phyloP scores from a whole-genome alignment of 345 rosid genomes.

The Murraya paniculata region DNA sequence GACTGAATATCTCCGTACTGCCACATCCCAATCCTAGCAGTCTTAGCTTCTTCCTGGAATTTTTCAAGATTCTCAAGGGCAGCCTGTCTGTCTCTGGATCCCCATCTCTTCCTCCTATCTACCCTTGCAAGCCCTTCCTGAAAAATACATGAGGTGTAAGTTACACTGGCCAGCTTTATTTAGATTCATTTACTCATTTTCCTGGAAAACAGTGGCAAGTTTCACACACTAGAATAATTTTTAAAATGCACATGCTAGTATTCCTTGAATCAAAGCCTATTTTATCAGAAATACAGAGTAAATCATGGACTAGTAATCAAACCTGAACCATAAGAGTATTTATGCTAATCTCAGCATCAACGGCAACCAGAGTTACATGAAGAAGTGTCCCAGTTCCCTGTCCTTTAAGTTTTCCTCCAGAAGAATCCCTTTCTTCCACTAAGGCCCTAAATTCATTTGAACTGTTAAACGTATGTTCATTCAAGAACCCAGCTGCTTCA shows the following conservation, averaged over 20 bases:
- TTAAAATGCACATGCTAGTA: not conserved
- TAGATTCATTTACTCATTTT: not conserved
- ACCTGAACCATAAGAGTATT: conserved; percentile 94
- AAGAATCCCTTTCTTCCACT: conserved; percentile 80
- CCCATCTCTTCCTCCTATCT: conserved; percentile 86
- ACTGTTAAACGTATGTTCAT: conserved; percentile 53
- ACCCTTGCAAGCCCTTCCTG: conserved; percentile 95
- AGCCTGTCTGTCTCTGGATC: conserved; percentile 56
- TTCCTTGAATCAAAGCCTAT: not conserved
- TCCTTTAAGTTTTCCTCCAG: conserved; percentile 90
- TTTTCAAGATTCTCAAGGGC: conserved; percentile 72
- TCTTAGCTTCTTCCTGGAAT: conserved; percentile 78
- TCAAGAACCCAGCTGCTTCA: conserved; percentile 82
- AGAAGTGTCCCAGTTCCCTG: conserved; percentile 88
- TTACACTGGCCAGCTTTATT: no score
- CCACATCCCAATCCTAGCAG: conserved; percentile 78
- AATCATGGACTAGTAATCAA: not conserved
- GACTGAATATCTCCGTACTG: conserved; percentile 88
- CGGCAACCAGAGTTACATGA: conserved; percentile 64
- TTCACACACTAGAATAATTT: not conserved
- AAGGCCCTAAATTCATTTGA: conserved; percentile 71
- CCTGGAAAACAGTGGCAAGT: not conserved
- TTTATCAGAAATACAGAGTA: not conserved
- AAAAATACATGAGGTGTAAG: conserved; percentile 1
- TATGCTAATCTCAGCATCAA: conserved; percentile 73